Percentiles rank a stretch among this genome's conserved stretches.
These are phyloP conservation scores for Daldinia grandis DNA, from an alignment of 495 filamentous ascomycete genomes.

Conservation along the genomic window DNA sequence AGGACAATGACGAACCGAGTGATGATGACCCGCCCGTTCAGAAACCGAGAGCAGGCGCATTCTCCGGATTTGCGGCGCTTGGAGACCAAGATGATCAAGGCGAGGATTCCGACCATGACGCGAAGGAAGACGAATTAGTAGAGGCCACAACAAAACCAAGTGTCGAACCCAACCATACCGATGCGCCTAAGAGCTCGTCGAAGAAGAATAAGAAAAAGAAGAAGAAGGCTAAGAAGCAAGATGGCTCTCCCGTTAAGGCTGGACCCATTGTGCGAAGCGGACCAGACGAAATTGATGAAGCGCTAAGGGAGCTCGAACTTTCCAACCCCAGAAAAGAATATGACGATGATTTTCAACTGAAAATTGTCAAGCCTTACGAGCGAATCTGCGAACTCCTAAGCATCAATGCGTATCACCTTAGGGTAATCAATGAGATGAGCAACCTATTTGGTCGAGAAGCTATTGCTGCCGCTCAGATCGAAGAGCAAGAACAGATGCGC, in stretches of 20 bases:
- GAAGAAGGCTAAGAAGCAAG: slow-evolving; percentile 59
- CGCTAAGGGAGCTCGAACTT: slow-evolving; percentile 70
- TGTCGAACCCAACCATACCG: slow-evolving; percentile 57
- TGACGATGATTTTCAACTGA: slow-evolving; percentile 15
- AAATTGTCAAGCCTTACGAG: slow-evolving; percentile 36
- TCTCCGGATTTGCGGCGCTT: slow-evolving; percentile 61
- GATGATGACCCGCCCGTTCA: slow-evolving; percentile 53
- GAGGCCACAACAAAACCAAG: slow-evolving; percentile 36
- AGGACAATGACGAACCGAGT: slow-evolving; percentile 53
- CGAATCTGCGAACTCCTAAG: slow-evolving; percentile 68
- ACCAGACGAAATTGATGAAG: slow-evolving; percentile 84
- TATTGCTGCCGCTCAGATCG: slow-evolving; percentile 68
- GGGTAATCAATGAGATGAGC: slow-evolving; percentile 92
- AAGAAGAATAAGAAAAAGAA: slow-evolving; percentile 71
- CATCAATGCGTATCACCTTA: slow-evolving; percentile 81
- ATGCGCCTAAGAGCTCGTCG: slow-evolving; percentile 53
- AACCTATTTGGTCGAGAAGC: slow-evolving; percentile 86
- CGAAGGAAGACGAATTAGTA: slow-evolving; percentile 55
- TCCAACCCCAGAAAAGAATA: slow-evolving; percentile 24
- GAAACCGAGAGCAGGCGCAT: slow-evolving; percentile 54
- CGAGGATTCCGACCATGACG: slow-evolving; percentile 55
- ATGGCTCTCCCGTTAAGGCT: slow-evolving; percentile 3
- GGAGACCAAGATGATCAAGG: slow-evolving; percentile 51
- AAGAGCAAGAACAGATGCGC: slow-evolving; percentile 58
- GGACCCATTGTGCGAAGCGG: slow-evolving; percentile 45